Conservation (phyloP, 1,284 basidiomycete species). For the Retiboletus flavoniger region DNA sequence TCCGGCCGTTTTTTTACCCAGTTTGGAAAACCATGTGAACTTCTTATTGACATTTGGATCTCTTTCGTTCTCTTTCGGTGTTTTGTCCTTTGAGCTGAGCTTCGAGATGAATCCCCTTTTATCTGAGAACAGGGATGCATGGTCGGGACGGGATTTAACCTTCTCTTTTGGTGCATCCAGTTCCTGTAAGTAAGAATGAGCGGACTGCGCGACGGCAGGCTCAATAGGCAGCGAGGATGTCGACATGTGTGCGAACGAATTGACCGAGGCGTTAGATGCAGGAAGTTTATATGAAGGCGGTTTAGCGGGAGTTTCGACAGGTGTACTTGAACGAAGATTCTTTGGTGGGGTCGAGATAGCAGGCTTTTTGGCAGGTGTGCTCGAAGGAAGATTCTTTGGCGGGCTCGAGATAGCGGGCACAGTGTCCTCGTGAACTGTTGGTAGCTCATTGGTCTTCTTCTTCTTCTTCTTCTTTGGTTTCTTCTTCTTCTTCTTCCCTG, state of each 20-base stretch:
- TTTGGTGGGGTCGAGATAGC: conserved; percentile 19
- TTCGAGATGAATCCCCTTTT: conserved; percentile 52
- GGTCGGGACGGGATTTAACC: conserved; percentile 63
- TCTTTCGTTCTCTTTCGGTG: conserved; percentile 38
- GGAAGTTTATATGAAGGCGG: conserved; percentile 19
- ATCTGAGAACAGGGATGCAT: conserved; percentile 50
- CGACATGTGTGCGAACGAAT: conserved; percentile 36
- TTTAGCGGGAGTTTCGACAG: conserved; percentile 19
- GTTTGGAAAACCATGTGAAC: conserved; percentile 52
- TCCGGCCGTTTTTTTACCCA: conserved; percentile 57
- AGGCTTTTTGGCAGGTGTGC: background rate
- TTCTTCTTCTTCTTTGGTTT: conserved; percentile 76
- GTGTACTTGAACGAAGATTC: conserved; percentile 16
- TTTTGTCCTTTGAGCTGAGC: conserved; percentile 40
- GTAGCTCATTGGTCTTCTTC: conserved; percentile 44
- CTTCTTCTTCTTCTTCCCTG: conserved; percentile 64
- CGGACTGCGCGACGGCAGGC: conserved; percentile 57
- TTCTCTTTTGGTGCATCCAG: conserved; percentile 55
- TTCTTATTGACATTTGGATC: conserved; percentile 40
- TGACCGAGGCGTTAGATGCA: conserved; percentile 25
- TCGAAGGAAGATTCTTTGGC: conserved; percentile 14
- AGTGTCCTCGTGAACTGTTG: conserved; percentile 22
- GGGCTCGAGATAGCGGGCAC: conserved; percentile 17
- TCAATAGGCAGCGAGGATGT: conserved; percentile 49
- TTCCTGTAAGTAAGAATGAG: conserved; percentile 64